These are phyloP conservation scores for Sodiomyces alkalinus DNA, from an alignment of 2,329 filamentous ascomycete genomes.

Conservation along the genomic window DNA sequence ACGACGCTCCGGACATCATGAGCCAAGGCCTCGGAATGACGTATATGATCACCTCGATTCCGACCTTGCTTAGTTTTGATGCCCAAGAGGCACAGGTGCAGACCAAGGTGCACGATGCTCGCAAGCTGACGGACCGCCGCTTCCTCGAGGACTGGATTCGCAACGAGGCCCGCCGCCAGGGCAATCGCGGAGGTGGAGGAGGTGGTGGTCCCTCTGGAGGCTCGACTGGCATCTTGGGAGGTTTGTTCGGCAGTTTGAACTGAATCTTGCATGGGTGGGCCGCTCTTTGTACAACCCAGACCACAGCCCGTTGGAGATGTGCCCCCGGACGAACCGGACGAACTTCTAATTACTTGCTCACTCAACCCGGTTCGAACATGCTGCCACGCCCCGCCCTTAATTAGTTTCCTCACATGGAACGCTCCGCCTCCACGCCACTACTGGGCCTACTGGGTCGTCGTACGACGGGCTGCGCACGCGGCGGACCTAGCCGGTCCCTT, in stretches of 20 bases:
- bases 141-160: conserved; percentile 40
- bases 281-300: no score
- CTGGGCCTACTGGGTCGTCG: no score
- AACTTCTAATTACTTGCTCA: no score
- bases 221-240: conserved; percentile 17
- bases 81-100: conserved; percentile 33
- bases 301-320: no score
- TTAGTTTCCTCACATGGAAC: no score
- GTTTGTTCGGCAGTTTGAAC: conserved; percentile 21
- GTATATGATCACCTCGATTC: conserved; percentile 43
- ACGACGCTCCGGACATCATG: conserved; percentile 43
- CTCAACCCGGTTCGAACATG: no score
- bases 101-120: conserved; percentile 33
- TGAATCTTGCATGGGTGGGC: no score
- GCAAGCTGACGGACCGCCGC: conserved; percentile 28
- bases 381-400: no score
- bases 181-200: conserved; percentile 26
- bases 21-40: conserved; percentile 27
- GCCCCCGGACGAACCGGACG: no score
- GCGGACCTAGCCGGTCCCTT: no score
- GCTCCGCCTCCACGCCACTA: no score
- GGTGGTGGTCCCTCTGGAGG: conserved; percentile 15
- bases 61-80: conserved; percentile 43
- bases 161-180: conserved; percentile 31
- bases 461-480: no score